Evolutionary conservation across 2,329 filamentous ascomycete genomes (phyloP), one percentile per base, ranked within the genome.

Genomic region (Colletotrichum siamense): DNA sequence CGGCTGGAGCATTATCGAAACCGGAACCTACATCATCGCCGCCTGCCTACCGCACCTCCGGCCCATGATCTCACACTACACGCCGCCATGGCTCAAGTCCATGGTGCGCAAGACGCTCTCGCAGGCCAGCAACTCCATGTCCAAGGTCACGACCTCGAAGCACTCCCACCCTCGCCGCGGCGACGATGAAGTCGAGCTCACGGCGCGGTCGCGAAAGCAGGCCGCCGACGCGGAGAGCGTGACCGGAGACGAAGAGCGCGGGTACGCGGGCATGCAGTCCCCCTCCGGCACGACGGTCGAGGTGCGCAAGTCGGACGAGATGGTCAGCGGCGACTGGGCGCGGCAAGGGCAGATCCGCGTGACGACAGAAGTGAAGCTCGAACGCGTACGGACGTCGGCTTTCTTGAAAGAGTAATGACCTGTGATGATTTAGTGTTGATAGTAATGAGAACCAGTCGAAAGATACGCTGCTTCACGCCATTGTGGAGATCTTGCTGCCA

Each of bases 41-140:
- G 78, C 78, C 32, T 81, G 81, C 61, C 65, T 81, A 18, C 79
- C 81, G 1, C 77, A 79, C 61, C 74, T 81, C 9, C 67, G 73
- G 8, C 80, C 81, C 2, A 76, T 76, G 74, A 76, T 76, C n/a
- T 76, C 74, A 12, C 62, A 76, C 65, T 76, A 76, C 71, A 76
- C 70, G 28, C 74, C 74, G 22, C 59, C 74, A 5, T 76, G 74
- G 74, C 70, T 76, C 28, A 76, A 76, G 71, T 62, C 65, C 49
- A 39, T 66, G 28, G 74, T 66, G 15, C 74, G 71, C 65, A 76
- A 69, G 70, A 76, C 74, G 12, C 12, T 76, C 7, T 69, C 74
- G 2, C 64, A 76, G 3, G 74, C 71, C 34, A 74, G 70, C 28
- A 74, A 26, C 74, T 74, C 74, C 34, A 44, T 52, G 64, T 69